These are phyloP conservation scores for Acmispon strigosus DNA, from an alignment of 306 rosid species.

Conservation along the genomic window DNA sequence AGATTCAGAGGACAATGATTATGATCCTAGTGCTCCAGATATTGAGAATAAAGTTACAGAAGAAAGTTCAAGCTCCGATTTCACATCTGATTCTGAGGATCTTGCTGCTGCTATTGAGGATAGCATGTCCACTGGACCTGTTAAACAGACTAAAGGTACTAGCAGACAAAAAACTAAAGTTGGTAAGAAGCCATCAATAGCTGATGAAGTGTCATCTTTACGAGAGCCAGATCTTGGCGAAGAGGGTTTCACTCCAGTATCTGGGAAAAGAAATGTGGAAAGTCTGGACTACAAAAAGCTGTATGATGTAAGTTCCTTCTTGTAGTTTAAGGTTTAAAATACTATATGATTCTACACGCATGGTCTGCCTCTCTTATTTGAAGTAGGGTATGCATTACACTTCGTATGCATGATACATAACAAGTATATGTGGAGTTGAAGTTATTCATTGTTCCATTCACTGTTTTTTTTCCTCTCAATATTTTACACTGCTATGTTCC, in stretches of 20 bases:
- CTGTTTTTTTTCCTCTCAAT: not conserved
- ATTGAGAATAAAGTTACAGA: constrained; percentile 23
- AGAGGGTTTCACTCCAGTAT: constrained; percentile 44
- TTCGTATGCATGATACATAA: not conserved
- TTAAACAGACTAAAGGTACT: constrained; percentile 25
- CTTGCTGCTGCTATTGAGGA: constrained; percentile 51
- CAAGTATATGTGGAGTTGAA: not conserved
- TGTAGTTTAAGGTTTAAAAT: constrained; percentile 4
- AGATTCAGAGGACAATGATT: constrained; percentile 84
- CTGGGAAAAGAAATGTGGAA: constrained; percentile 56
- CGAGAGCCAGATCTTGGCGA: constrained; percentile 40
- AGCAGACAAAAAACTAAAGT: constrained; percentile 25
- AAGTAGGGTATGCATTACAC: not conserved
- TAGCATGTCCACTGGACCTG: constrained; percentile 25
- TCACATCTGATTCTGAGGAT: constrained; percentile 95
- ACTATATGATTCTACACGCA: constrained; percentile 6
- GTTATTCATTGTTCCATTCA: not conserved
- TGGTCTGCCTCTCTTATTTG: constrained; percentile 5
- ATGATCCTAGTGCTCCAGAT: constrained; percentile 55
- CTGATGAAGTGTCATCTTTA: constrained; percentile 55
- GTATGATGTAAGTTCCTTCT: constrained; percentile 82
- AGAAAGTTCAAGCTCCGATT: constrained; percentile 85
- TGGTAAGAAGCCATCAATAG: constrained; percentile 42
- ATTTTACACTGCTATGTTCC: constrained; percentile 24
- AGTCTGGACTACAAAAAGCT: constrained; percentile 93